These are phyloP conservation scores for Xylaria sp. DNA, from an alignment of 2,329 filamentous ascomycete genomes.

Conservation along the genomic window DNA sequence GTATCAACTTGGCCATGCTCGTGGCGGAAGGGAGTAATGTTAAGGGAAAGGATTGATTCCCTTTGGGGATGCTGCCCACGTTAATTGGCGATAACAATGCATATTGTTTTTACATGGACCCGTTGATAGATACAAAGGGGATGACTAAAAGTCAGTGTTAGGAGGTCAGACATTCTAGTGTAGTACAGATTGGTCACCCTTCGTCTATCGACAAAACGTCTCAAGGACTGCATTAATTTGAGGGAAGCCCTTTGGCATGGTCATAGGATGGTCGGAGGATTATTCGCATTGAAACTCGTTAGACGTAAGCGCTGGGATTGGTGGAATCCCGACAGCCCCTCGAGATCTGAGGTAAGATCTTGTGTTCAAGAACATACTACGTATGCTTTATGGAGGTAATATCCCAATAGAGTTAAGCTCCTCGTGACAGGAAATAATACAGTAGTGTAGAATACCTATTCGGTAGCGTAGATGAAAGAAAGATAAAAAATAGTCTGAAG, in stretches of 20 bases:
- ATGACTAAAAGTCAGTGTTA: background rate
- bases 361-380: slow-evolving; percentile 11
- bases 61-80: background rate
- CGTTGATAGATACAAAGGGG: slow-evolving; percentile 1
- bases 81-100: no score
- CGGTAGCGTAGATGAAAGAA: background rate
- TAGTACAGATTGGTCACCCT: background rate
- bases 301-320: slow-evolving; percentile 21
- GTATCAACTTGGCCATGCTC: background rate
- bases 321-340: slow-evolving; percentile 17
- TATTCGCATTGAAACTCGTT: background rate
- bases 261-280: background rate
- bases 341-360: slow-evolving; percentile 30
- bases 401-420: background rate
- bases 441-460: background rate
- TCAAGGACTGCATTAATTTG: background rate
- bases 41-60: background rate
- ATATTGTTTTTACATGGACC: background rate
- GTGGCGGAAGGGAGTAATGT: slow-evolving; percentile 3
- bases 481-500: background rate
- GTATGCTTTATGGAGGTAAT: background rate
- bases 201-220: background rate
- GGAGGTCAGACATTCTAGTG: background rate
- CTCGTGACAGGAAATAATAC: background rate
- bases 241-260: background rate